Evolutionary conservation across 2,329 filamentous ascomycete genomes (phyloP).

Genomic region (Calycina herbarum): DNA sequence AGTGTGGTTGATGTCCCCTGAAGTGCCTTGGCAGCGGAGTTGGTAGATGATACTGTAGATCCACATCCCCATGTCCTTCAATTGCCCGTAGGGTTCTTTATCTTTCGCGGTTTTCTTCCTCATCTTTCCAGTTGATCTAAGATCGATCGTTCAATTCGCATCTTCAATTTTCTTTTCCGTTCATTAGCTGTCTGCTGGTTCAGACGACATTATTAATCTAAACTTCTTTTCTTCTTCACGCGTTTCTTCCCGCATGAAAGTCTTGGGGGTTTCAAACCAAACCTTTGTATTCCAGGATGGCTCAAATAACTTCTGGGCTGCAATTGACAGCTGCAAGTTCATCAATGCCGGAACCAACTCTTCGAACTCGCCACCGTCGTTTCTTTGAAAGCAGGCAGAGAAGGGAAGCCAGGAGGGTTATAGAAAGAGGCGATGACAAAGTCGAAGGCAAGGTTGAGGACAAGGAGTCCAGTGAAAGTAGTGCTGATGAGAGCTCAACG

Average conservation of each 20-base stretch:
- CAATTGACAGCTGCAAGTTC: not conserved
- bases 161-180: not conserved
- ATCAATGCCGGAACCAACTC: not conserved
- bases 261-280: not conserved
- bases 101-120: not conserved
- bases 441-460: not conserved
- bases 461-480: not conserved
- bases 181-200: not conserved
- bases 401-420: not conserved
- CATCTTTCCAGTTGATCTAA: not conserved
- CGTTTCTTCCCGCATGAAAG: not conserved
- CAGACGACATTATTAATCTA: not conserved
- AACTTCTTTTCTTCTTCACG: too few species aligned
- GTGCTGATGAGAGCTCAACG: not conserved
- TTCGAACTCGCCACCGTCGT: not conserved
- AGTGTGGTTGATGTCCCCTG: not conserved
- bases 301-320: not conserved
- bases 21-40: not conserved
- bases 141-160: not conserved
- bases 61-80: not conserved
- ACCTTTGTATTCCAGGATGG: not conserved
- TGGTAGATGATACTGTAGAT: slow-evolving; percentile 1
- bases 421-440: not conserved
- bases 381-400: not conserved
- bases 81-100: not conserved